These are phyloP conservation scores for Chloranthus sessilifolius DNA, from an alignment of 164 flowering plant species.

Conservation along the genomic window DNA sequence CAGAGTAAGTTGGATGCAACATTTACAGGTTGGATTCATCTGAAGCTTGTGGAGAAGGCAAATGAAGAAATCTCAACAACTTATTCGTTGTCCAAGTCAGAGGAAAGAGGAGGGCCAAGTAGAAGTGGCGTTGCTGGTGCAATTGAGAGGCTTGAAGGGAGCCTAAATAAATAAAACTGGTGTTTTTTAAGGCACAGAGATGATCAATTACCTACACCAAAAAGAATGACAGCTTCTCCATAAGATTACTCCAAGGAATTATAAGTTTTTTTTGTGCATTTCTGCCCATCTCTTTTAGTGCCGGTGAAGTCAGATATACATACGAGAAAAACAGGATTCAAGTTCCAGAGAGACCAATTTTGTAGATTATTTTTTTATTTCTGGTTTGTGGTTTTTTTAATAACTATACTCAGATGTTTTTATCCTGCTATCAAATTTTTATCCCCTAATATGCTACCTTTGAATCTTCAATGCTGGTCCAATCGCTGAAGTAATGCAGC, in stretches of 20 bases:
- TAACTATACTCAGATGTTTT: too few relatives aligned
- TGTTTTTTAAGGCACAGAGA: not conserved
- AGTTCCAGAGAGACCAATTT: too few relatives aligned
- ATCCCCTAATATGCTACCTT: too few relatives aligned
- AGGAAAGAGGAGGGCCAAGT: conserved; percentile 24
- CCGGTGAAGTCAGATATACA: not conserved
- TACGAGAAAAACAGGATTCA: not conserved
- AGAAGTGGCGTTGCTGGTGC: conserved; percentile 66
- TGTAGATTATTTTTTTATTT: too few relatives aligned
- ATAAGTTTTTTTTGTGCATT: not conserved
- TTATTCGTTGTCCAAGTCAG: conserved; percentile 9
- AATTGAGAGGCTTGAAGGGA: conserved; percentile 73
- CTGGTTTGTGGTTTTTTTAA: too few relatives aligned
- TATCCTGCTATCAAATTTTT: too few relatives aligned
- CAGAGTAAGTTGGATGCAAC: not conserved
- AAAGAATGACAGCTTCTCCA: not conserved
- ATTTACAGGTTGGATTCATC: conserved; percentile 66
- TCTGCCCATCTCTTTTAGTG: not conserved
- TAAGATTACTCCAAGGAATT: not conserved
- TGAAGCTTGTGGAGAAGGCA: conserved; percentile 83
- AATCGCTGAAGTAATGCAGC: too few relatives aligned
- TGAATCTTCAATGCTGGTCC: too few relatives aligned
- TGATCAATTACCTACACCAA: not conserved
- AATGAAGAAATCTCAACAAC: conserved; percentile 38
- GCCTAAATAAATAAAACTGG: conserved; percentile 31